phyloP scores from a whole-genome alignment of 2,329 filamentous ascomycete species.

The Aspergillus uvarum region DNA sequence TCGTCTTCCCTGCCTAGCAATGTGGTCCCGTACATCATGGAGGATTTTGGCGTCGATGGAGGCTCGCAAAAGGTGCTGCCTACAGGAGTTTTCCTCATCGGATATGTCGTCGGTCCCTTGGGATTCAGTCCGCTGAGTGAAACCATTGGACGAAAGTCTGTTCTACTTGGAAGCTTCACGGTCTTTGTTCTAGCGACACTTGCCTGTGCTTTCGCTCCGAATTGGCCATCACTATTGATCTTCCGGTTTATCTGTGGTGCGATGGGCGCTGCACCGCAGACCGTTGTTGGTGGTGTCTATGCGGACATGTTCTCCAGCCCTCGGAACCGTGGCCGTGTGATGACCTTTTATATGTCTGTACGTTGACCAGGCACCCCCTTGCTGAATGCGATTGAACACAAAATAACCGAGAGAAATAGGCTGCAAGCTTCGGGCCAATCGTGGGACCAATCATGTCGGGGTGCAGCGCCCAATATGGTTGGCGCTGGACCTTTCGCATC shows the following conservation, averaged over 20 bases:
- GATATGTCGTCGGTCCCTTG: constrained; percentile 43
- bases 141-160: constrained; percentile 39
- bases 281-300: constrained; percentile 47
- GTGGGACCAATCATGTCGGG: constrained; percentile 48
- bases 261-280: constrained; percentile 43
- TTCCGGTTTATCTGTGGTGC: constrained; percentile 47
- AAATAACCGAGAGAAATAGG: constrained; percentile 13
- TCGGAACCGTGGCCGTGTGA: constrained; percentile 38
- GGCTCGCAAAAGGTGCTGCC: constrained; percentile 34
- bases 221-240: constrained; percentile 40
- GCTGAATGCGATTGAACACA: background rate
- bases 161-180: constrained; percentile 53
- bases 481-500: constrained; percentile 56
- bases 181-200: constrained; percentile 42
- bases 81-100: constrained; percentile 39
- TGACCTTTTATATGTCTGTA: constrained; percentile 45
- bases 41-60: constrained; percentile 31
- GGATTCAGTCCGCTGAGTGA: constrained; percentile 47
- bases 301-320: constrained; percentile 47
- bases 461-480: constrained; percentile 41
- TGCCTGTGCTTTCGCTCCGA: constrained; percentile 45
- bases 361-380: background rate
- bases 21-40: constrained; percentile 37
- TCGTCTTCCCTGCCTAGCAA: constrained; percentile 41
- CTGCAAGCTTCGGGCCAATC: constrained; percentile 43